phyloP scores from a whole-genome alignment of 2,329 filamentous ascomycete genomes.

The Aspergillus latus region DNA sequence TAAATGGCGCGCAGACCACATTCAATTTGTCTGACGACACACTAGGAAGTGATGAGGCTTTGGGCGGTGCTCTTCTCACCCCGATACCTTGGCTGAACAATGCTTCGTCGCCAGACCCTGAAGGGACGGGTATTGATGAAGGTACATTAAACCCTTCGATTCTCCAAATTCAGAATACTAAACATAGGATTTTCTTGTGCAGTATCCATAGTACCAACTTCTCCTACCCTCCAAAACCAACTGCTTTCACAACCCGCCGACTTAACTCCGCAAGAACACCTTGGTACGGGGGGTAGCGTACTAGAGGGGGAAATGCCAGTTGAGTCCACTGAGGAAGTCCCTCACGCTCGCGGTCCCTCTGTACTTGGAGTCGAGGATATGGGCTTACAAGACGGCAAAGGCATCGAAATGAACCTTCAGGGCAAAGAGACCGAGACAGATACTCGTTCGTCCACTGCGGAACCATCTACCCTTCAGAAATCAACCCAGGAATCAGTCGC shows the following conservation, averaged over 20 bases:
- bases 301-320: constrained; percentile 33
- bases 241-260: constrained; percentile 4
- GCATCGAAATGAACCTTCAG: constrained; percentile 43
- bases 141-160: constrained; percentile 17
- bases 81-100: constrained; percentile 83
- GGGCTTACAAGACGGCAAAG: constrained; percentile 65
- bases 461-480: constrained; percentile 1
- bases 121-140: constrained; percentile 19
- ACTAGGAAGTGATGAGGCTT: constrained; percentile 79
- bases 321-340: constrained; percentile 61
- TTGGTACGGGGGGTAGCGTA: constrained; percentile 2
- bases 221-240: constrained; percentile 1
- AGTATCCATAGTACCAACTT: background rate
- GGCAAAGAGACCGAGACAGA: constrained; percentile 18
- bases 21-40: constrained; percentile 35
- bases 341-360: constrained; percentile 81
- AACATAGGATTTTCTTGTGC: too few species aligned
- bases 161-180: background rate
- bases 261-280: constrained; percentile 4
- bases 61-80: constrained; percentile 87
- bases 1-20: constrained; percentile 38
- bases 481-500: constrained; percentile 3
- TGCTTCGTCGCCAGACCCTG: constrained; percentile 30
- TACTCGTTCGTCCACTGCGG: constrained; percentile 5
- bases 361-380: constrained; percentile 84